Evolutionary conservation across 2,329 filamentous ascomycete genomes (phyloP).

Genomic region (Sporothrix protearum): DNA sequence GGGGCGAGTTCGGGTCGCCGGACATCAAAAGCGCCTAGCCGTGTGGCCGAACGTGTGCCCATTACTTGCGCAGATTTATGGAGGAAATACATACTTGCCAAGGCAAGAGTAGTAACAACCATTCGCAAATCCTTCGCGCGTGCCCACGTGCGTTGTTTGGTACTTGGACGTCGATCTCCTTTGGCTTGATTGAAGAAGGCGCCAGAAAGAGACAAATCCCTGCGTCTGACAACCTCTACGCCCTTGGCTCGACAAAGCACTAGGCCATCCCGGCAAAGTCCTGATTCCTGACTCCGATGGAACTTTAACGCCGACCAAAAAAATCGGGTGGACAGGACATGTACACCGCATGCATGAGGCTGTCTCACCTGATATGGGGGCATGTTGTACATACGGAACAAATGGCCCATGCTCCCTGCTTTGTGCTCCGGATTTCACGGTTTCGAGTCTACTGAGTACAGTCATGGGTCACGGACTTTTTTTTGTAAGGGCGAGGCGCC

Average conservation of each 20-base stretch:
- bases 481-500: background rate
- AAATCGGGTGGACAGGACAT: background rate
- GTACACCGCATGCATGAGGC: background rate
- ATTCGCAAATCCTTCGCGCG: background rate
- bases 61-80: too few relatives aligned
- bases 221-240: background rate
- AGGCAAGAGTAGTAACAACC: background rate
- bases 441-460: background rate
- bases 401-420: background rate
- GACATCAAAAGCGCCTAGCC: background rate
- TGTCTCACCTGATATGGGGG: background rate
- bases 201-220: background rate
- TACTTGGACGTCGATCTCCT: background rate
- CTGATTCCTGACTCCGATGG: background rate
- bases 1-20: background rate
- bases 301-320: background rate
- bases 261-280: background rate
- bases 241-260: constrained; percentile 1
- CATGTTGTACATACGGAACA: background rate
- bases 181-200: background rate
- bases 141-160: background rate
- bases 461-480: background rate
- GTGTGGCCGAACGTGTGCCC: background rate
- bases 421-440: background rate
- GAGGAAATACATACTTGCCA: background rate